Evolutionary conservation across 2,329 filamentous ascomycete species (phyloP), one percentile per base, ranked within the genome.

Genomic region (Penicillium sp.): DNA sequence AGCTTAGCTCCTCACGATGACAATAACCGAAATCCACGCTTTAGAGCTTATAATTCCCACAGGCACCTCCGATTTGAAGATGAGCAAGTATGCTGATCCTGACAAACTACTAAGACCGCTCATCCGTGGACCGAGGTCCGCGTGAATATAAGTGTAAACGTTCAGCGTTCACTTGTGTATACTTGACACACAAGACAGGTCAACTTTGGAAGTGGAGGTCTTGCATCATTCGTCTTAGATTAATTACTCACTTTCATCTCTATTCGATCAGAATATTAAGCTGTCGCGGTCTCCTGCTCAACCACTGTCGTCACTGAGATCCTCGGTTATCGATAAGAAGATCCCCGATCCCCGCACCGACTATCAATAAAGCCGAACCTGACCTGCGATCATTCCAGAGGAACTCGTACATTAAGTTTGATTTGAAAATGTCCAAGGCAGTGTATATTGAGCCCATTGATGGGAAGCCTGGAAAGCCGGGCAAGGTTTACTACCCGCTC

Each of bases 401-500:
- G 27, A 10, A n/a, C 6, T 27, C 18, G 26, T 23, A 18, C 14
- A 42, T 31, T 20, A 37, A 22, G n/a, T 27, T 31, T 16, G 9
- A 5, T 16, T 14, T 27, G 46, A 62, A 45, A 40, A 73, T 74
- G 71, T 72, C 70, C 1, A 72, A 72, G 55, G 65, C 71, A 47
- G 62, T 75, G 38, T 71, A 69, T 44, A 66, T 75, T 44, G 62
- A 63, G 34, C 58, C 68, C 46, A 74, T 86, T 42, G 85, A 89
- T 56, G 87, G 86, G 54, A 69, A 71, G 41, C 69, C 69, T 8
- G 72, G 71, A 58, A 91, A 90, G 72, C 89, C 89, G 7, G 89
- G 89, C 47, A 75, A 90, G 69, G 90, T 95, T 54, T 95, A 91
- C 72, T 72, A 72, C 52, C 68, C 68, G 7, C 63, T 73, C 32